These are phyloP conservation scores for Amphirosellinia nigrospora DNA, from an alignment of 495 filamentous ascomycete species.

Conservation along the genomic window DNA sequence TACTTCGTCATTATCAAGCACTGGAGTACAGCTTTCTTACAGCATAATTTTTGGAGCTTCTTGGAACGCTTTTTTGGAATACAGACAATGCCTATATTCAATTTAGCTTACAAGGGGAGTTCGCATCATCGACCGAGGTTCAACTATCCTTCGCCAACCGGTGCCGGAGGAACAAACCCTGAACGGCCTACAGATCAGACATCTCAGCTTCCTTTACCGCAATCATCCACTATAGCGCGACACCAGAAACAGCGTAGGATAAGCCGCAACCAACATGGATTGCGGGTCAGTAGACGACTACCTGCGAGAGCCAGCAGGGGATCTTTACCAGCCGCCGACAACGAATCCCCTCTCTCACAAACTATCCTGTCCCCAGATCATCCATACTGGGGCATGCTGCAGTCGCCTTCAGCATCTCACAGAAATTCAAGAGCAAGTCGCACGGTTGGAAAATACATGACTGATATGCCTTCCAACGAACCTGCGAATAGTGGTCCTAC, in stretches of 20 bases:
- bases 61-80: slow-evolving; percentile 45
- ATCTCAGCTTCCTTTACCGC: slow-evolving; percentile 42
- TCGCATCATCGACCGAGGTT: slow-evolving; percentile 50
- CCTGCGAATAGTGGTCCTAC: not conserved
- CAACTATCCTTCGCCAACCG: slow-evolving; percentile 37
- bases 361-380: slow-evolving; percentile 32
- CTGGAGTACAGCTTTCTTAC: slow-evolving; percentile 33
- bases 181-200: slow-evolving; percentile 47
- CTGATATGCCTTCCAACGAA: slow-evolving; percentile 6
- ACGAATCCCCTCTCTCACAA: slow-evolving; percentile 22
- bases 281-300: slow-evolving; percentile 39
- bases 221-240: slow-evolving; percentile 28
- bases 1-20: slow-evolving; percentile 18
- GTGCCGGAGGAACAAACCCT: slow-evolving; percentile 32
- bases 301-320: slow-evolving; percentile 30
- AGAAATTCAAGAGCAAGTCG: slow-evolving; percentile 1
- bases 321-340: slow-evolving; percentile 22
- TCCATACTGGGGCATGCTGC: slow-evolving; percentile 39
- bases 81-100: slow-evolving; percentile 53
- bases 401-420: slow-evolving; percentile 27
- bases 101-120: slow-evolving; percentile 58
- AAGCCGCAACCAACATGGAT: slow-evolving; percentile 37
- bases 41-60: slow-evolving; percentile 37
- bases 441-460: not conserved
- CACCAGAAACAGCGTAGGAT: slow-evolving; percentile 38